Conservation (phyloP, 306 rosid genomes). For the Nissolia schottii region DNA sequence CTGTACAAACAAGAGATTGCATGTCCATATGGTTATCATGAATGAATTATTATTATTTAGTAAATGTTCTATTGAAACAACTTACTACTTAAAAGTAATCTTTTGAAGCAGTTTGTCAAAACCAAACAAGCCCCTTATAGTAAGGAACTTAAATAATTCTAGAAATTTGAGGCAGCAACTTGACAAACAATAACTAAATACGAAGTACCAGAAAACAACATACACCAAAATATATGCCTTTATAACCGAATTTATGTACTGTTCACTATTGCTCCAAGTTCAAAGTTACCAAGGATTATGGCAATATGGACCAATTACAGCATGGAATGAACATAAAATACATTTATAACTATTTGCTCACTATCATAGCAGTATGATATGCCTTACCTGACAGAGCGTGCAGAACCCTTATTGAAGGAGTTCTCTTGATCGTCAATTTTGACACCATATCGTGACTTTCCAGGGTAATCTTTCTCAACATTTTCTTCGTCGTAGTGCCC, state of each 20-base stretch:
- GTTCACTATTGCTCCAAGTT: conserved; percentile 1
- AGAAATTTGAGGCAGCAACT: not conserved
- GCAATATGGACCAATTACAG: not conserved
- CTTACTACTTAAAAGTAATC: not conserved
- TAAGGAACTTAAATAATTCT: not conserved
- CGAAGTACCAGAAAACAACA: not conserved
- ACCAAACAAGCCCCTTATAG: not conserved
- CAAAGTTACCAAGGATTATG: not conserved
- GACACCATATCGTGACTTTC: conserved; percentile 43
- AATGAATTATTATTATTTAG: not conserved
- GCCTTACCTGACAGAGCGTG: conserved; percentile 53
- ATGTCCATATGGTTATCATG: not conserved
- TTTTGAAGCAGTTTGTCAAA: not conserved
- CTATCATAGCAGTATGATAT: conserved; percentile 13
- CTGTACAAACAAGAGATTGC: not conserved
- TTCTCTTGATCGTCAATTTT: conserved; percentile 43
- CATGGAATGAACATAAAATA: not conserved
- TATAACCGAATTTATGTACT: not conserved
- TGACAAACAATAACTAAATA: conserved; percentile 1
- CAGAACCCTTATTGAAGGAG: conserved; percentile 57
- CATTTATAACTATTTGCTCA: not conserved
- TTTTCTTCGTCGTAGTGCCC: conserved; percentile 57
- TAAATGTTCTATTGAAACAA: not conserved
- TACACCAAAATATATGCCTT: not conserved
- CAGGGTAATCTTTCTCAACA: conserved; percentile 41